Base-by-base conservation (phyloP, 2,329 filamentous ascomycete genomes). In the Beauveria varroae region DNA sequence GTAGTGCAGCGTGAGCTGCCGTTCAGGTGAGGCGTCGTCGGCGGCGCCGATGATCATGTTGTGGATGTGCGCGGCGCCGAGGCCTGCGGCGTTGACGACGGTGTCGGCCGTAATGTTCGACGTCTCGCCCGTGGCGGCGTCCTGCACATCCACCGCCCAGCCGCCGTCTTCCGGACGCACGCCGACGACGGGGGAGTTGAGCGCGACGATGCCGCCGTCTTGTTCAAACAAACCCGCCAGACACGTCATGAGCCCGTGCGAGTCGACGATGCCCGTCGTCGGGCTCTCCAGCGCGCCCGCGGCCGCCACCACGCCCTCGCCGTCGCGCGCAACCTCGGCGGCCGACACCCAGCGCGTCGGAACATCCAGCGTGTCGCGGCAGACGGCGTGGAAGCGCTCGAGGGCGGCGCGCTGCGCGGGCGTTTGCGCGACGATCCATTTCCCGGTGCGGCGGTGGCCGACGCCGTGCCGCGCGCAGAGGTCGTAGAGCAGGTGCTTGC, bases 341-440 rank as follows among this genome's bases (percentile, higher is more conserved):
- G 71, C 70, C 1, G 79, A 72, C 1, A 98, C 75, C 76, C 91
- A 95, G 8, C 85, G 79, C 41, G 88, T 88, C 0, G 91, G 90
- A 0, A 96, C 88, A 67, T 67, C 71, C n/a, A 76, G 68, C 1
- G 67, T 67, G 1, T 65, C 64, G 1, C 68, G 63, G 64, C 78
- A 82, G 55, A 81, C 75, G 10, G 70, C 70, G 64, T 82, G 75
- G 22, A 88, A 73, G 22, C 69, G 72, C 66, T 86, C 74, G 2
- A 83, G 83, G 50, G 84, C 85, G n/a, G 77, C 80, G 70, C 84
- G 81, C 77, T 98, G 90, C 52, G 76, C 76, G 1, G 80, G 79
- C 57, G 86, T 88, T 77, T 98, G 95, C 1, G 93, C 93, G 1
- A 98, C 90, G 68, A 98, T 89, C 93, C 93, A 97, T 78, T 97